phyloP scores from a whole-genome alignment of 345 rosid genomes.

The Pelargonium nanum region DNA sequence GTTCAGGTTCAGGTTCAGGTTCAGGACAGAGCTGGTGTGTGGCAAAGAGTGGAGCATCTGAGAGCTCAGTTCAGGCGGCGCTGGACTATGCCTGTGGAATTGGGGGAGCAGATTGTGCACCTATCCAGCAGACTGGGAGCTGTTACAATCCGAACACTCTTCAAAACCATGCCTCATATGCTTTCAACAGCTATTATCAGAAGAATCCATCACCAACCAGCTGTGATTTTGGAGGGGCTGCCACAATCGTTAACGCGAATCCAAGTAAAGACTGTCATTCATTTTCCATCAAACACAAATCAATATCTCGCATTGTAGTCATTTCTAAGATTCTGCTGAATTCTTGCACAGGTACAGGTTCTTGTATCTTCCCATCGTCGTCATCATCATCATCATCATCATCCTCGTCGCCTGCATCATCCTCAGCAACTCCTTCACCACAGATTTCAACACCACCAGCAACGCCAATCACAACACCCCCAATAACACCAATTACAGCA shows the following conservation, averaged over 20 bases:
- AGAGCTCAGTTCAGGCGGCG: slow-evolving; percentile 50
- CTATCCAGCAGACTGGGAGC: slow-evolving; percentile 71
- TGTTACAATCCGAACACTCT: slow-evolving; percentile 63
- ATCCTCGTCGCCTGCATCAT: slow-evolving; percentile 26
- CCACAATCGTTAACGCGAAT: slow-evolving; percentile 41
- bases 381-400: slow-evolving; percentile 43
- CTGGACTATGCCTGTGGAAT: slow-evolving; percentile 91
- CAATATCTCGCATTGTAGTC: not conserved
- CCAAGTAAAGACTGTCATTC: slow-evolving; percentile 57
- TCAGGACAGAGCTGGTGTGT: slow-evolving; percentile 77
- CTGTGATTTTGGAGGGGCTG: slow-evolving; percentile 86
- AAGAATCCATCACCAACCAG: slow-evolving; percentile 68
- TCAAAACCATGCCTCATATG: slow-evolving; percentile 82
- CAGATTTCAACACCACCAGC: slow-evolving; percentile 9
- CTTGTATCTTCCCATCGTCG: slow-evolving; percentile 58
- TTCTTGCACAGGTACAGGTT: slow-evolving; percentile 54
- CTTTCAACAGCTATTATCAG: slow-evolving; percentile 91
- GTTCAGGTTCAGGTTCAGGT: slow-evolving; percentile 17
- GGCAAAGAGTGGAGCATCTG: slow-evolving; percentile 53
- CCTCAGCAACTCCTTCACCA: slow-evolving; percentile 27
- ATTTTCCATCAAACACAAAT: not conserved
- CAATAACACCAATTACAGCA: slow-evolving; percentile 10
- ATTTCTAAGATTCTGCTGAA: not conserved
- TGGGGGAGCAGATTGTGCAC: slow-evolving; percentile 82
- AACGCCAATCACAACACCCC: not conserved